Base-by-base conservation (phyloP, 1,139 yeast species). In the Hemisphaericaspora subhashii region DNA sequence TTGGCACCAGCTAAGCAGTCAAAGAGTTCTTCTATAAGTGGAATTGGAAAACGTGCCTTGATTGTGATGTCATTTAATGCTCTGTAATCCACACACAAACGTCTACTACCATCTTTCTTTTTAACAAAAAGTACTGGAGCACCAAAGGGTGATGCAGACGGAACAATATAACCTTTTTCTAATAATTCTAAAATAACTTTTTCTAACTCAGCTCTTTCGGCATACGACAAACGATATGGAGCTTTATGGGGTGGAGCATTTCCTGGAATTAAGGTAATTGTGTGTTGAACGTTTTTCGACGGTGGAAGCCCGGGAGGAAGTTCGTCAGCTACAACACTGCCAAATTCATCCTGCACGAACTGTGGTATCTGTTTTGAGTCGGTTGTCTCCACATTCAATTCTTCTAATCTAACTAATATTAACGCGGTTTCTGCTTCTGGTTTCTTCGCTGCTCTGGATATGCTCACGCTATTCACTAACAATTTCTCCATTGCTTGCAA, bases 11-110 rank as follows among this genome's bases (percentile, higher is more conserved):
- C 33, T 3, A 37, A 16, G 5, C 18, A 9, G 6, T 22, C 34
- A n/a, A 39, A 20, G 15, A 44, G 35, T 20, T 45, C 47, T 14
- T 52, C 50, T 16, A 52, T 52, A 3, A 38, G 26, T 0, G 62
- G 60, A 10, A 56, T n/a, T 12, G 59, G 57, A 33, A 42, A 54
- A 5, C 49, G 42, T 24, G 52, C 52, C 13, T 39, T 36, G 1
- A 50, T 43, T 0, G 87, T 6, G 74, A 83, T 4, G 83, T 77
- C 52, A 68, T 86, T 28, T 83, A 83, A 46, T 46, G 83, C 25
- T 85, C 94, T 1, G 62, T 50, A 57, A 39, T 57, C 62, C 3
- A 55, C 43, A 31, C 55, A 46, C 27, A 55, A 17, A 5, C 54
- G 23, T n/a, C n/a, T n/a, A n/a, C n/a, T n/a, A n/a, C n/a, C n/a